Conservation (phyloP, 164 flowering plant species). For the Buxus sempervirens region DNA sequence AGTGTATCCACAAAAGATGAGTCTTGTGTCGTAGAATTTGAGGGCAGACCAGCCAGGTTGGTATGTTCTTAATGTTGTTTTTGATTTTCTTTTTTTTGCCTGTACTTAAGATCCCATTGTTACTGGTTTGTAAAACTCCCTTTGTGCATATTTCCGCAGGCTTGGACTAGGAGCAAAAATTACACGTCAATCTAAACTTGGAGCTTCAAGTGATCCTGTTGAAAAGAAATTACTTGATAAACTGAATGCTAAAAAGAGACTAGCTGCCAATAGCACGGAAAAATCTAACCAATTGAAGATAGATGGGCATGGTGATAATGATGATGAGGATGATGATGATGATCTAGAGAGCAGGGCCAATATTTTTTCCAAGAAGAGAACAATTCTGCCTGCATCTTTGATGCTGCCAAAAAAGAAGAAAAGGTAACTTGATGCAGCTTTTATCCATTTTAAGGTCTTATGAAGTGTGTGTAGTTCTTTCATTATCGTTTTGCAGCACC, state of each 20-base stretch:
- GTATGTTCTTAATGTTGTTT: conserved; percentile 22
- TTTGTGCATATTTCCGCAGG: conserved; percentile 27
- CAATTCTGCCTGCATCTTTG: conserved; percentile 11
- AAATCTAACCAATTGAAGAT: conserved; percentile 24
- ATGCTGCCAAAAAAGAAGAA: conserved; percentile 31
- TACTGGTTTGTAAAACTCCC: background rate
- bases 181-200: conserved; percentile 27
- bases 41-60: conserved; percentile 55
- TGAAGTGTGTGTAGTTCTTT: background rate
- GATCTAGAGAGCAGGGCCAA: conserved; percentile 53
- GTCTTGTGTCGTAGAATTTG: conserved; percentile 26
- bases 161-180: conserved; percentile 52
- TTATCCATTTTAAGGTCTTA: background rate
- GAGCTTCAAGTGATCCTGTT: conserved; percentile 41
- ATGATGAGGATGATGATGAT: conserved; percentile 31
- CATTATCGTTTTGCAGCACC: too few relatives aligned
- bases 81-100: background rate
- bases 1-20: conserved; percentile 37
- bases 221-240: conserved; percentile 50
- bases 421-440: conserved; percentile 13
- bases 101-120: background rate
- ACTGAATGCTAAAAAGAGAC: conserved; percentile 40
- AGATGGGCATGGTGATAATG: conserved; percentile 22
- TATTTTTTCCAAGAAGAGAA: conserved; percentile 53
- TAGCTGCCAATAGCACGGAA: conserved; percentile 29